Base-by-base conservation (phyloP, 257 asterid genomes). In the Prunella vulgaris region DNA sequence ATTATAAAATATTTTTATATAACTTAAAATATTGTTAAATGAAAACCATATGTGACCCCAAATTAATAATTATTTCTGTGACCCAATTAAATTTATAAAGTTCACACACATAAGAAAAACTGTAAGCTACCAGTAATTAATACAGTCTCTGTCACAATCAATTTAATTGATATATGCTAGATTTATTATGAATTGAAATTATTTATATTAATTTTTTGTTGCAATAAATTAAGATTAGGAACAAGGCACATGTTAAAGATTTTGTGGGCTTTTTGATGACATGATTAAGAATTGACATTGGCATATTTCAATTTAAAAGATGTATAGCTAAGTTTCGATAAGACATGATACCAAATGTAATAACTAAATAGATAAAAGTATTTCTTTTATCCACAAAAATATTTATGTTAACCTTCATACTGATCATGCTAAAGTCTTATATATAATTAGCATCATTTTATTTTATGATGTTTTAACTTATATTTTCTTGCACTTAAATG, bases 181-280 rank as follows among this genome's bases (percentile, higher is more conserved):
- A 53, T 12, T 68, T 52, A 68, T 52, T 40, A 22, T 0, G 0
- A 33, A 33, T 5, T 33, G 7, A 10, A 35, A 35, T 35, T 35
- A 35, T 35, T 7, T 35, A 2, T 7, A 35, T 35, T 35, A 35
- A 35, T 35, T 33, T 13, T 4, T 18, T 44, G 33, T 20, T 44
- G 10, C n/a, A 10, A 40, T 4, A 42, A 35, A 30, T 18, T 7
- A 13, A 13, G 27, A 53, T 51, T 20, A 68, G 56, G 68, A 60
- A 49, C 70, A 67, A 74, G 35, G 57, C 74, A 59, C 48, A 25
- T 74, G 74, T 44, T 42, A 15, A 18, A 49, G 68, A 66, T 74
- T 74, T 57, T 44, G 69, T 66, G 73, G 68, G 33, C 48, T 38
- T 35, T 57, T 15, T 30, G 28, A 27, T 17, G n/a, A 18, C 68